Evolutionary conservation across 257 asterid genomes (phyloP).

Genomic region (Gynochthodes officinalis): DNA sequence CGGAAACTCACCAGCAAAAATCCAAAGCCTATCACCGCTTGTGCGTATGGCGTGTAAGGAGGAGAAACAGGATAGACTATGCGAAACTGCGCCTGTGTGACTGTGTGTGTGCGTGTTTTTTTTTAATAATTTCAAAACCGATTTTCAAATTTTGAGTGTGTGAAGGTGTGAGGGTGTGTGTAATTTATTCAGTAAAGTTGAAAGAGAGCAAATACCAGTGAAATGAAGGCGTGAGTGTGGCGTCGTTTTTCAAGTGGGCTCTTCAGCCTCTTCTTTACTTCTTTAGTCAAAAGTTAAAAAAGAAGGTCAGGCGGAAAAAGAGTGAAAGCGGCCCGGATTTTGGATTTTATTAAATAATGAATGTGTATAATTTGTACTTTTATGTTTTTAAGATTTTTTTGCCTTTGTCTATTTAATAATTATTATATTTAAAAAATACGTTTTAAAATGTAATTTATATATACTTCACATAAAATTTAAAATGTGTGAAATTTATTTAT

Average conservation of each 20-base stretch:
- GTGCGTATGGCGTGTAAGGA: background rate
- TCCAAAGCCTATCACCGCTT: background rate
- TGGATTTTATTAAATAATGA: background rate
- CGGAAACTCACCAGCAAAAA: constrained; percentile 1
- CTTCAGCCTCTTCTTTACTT: background rate
- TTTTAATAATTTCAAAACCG: background rate
- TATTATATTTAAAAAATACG: no score
- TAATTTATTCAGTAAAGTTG: background rate
- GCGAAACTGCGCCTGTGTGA: background rate
- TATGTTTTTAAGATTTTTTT: no score
- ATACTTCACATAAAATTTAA: no score
- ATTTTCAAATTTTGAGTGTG: background rate
- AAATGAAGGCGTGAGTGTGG: background rate
- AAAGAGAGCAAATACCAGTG: background rate
- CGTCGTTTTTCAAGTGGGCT: background rate
- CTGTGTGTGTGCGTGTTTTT: background rate
- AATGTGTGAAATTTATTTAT: no score
- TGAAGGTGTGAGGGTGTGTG: background rate
- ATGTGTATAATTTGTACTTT: no score
- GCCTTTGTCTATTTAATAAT: no score
- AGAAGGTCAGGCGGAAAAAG: constrained; percentile 8
- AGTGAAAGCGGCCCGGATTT: background rate
- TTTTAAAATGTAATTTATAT: no score
- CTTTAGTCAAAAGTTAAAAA: constrained; percentile 11
- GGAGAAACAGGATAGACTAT: background rate